Base-by-base conservation (phyloP, 169 alveolate species). In the Plasmodium gallinaceum region DNA sequence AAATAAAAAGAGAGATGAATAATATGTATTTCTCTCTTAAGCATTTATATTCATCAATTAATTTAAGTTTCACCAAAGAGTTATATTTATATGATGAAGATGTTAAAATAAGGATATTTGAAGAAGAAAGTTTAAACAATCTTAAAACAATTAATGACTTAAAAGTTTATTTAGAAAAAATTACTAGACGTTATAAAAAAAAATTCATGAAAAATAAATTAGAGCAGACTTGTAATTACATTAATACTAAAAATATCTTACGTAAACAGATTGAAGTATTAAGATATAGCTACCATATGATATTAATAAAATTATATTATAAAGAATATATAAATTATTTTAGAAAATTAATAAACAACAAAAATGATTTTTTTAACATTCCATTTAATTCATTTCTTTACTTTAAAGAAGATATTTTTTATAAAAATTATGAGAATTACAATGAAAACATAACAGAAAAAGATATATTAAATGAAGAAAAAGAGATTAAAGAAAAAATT, bases 211-310 rank as follows among this genome's bases (percentile, higher is more conserved):
- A 71, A 58, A 52, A 60, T 24, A 71, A 71, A 12, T 10, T 60
- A 16, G 32, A 39, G 7, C 12, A 12, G 32, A 42, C 42, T 71
- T 71, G 83, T 20, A 22, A 14, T 5, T 71, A 71, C 20, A 71
- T 71, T 42, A 71, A 71, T n/a, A 37, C 8, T 14, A 71, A 71
- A 16, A 71, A 71, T 20, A 48, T 60, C 42, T 42, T 71, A 9
- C 83, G 83, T 2, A 71, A 71, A 42, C 83, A 71, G 14, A 71
- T 71, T 51, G 83, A 71, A 71, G 52, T 52, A n/a, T 37, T 71
- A 14, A 71, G 42, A 52, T 26, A 7, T 37, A 71, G 26, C 22
- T 58, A 71, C 51, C 12, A 42, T 18, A 48, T 26, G 16, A 10
- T 71, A 24, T 43, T 58, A 14, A 71, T 60, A 51, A 51, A 71